Evolutionary conservation across 108 stramenopile genomes (phyloP), one percentile per base, ranked within the genome.

Genomic region (Bacterosira constricta): DNA sequence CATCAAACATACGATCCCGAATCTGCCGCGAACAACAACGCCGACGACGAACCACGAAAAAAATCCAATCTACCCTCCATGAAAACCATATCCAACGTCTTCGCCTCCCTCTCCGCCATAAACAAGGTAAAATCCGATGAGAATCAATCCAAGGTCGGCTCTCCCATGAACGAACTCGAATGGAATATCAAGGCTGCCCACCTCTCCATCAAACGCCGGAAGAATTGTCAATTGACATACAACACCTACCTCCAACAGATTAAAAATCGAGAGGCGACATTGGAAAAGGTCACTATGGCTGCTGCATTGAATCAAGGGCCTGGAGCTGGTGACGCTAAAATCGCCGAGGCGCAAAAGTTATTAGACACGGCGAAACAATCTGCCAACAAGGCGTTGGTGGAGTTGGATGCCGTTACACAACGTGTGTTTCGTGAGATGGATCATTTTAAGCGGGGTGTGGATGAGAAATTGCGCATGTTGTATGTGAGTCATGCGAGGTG

Each of bases 351-450:
- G 1, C 73, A 84, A 42, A 64, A 50, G 18, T 85, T 83, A 37
- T 41, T 82, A 0, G 56, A 66, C 30, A 69, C 60, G 30, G 52
- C 85, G 23, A 56, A 85, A 56, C 54, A 71, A 9, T 51, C 59
- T 17, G 69, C 90, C 5, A 72, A 85, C 7, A 8, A 15, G 7
- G 85, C 88, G 44, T 63, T 75, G 52, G 80, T 66, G 3, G 88
- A 82, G 20, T 88, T 95, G 49, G 88, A 92, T 49, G 78, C 75
- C 7, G 86, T 88, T 15, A 83, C 94, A 8, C 69, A 73, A 27
- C 83, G 96, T 7, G 68, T 95, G 2, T 65, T 95, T 15, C 78
- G 85, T 18, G 96, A 96, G 60, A 86, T 92, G 46, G 88, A 85
- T 41, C 78, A 69, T 23, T 90, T 88, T 71, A 94, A 89, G 79